Percentiles rank a stretch among this genome's conserved stretches.
Conservation (phyloP, 2,329 filamentous ascomycete species). For the Rutstroemia sp. region DNA sequence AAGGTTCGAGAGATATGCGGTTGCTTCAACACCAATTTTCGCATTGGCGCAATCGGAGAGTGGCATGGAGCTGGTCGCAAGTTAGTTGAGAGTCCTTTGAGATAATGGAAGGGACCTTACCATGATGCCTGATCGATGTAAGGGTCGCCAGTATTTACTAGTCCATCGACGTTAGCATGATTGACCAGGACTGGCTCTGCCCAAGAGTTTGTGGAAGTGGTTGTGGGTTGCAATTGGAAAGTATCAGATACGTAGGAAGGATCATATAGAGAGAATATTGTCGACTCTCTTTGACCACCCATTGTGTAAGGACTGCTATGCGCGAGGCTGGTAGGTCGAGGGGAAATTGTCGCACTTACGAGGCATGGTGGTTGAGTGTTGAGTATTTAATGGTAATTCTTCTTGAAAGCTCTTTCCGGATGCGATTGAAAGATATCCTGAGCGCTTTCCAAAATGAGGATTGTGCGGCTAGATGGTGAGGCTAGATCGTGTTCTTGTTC, state of each 20-base stretch:
- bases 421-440: background rate
- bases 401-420: background rate
- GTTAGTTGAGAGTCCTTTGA: background rate
- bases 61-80: slow-evolving; percentile 34
- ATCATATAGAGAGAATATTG: no score
- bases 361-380: background rate
- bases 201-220: background rate
- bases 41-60: slow-evolving; percentile 66
- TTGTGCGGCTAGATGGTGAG: background rate
- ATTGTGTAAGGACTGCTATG: background rate
- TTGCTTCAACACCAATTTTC: slow-evolving; percentile 79
- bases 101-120: background rate
- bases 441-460: background rate
- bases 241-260: no score
- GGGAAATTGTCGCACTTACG: background rate
- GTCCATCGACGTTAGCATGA: background rate
- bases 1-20: slow-evolving; percentile 76
- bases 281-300: no score
- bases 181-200: background rate
- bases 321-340: background rate
- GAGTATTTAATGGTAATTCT: no score
- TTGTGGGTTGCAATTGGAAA: no score
- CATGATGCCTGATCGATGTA: background rate
- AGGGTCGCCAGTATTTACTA: slow-evolving; percentile 5
- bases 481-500: background rate